Conservation (phyloP, 768 basidiomycete species). For the Mycena metata region DNA sequence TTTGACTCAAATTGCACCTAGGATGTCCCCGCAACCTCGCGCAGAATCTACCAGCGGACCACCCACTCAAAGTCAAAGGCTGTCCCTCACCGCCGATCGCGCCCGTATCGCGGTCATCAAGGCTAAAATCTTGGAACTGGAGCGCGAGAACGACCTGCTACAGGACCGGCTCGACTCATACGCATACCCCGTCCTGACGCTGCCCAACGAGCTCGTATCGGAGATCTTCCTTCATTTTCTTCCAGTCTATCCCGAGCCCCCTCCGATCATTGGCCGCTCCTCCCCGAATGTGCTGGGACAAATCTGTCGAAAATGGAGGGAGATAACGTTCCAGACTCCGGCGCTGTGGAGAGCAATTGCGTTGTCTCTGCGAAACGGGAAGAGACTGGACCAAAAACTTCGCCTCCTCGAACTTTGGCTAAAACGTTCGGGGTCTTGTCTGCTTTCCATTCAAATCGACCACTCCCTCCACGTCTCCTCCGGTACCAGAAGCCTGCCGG, state of each 20-base stretch:
- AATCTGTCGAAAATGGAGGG: conserved; percentile 16
- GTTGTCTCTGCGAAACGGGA: background rate
- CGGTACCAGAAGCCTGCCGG: too few relatives aligned
- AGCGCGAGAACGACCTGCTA: background rate
- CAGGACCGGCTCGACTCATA: conserved; percentile 9
- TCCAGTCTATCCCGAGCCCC: background rate
- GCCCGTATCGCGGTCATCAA: background rate
- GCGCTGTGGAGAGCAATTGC: conserved; percentile 11
- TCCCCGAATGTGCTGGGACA: background rate
- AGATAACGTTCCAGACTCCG: conserved; percentile 2
- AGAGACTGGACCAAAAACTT: background rate
- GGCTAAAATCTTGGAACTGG: background rate
- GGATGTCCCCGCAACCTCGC: too few relatives aligned
- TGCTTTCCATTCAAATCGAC: background rate
- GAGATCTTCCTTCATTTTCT: conserved; percentile 20
- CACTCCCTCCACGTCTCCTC: background rate
- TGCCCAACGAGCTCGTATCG: conserved; percentile 10
- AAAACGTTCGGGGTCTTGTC: background rate
- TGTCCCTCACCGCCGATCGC: background rate
- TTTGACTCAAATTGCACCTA: too few relatives aligned
- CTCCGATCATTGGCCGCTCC: background rate
- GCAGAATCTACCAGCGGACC: too few relatives aligned
- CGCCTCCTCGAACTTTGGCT: background rate
- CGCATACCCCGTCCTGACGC: conserved; percentile 10
- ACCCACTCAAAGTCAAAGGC: too few relatives aligned